Evolutionary conservation across 306 rosid genomes (phyloP).

Genomic region (Chamaecrista fasciculata): DNA sequence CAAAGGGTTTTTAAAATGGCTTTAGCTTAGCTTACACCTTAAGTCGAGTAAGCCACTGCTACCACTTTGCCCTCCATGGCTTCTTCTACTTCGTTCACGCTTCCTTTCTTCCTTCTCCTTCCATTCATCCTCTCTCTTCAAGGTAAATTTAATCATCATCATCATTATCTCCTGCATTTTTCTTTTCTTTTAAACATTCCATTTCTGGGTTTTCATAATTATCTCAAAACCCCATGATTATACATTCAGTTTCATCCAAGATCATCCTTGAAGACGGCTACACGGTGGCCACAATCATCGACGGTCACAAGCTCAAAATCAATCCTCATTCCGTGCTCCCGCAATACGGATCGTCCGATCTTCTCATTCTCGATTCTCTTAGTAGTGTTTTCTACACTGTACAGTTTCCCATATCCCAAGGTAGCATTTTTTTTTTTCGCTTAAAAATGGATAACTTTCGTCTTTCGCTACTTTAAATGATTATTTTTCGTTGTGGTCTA

Average conservation of each 20-base stretch:
- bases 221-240: neutral
- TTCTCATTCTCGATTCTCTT: conserved; percentile 51
- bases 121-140: conserved; percentile 24
- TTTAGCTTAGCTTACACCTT: neutral
- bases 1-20: too few relatives aligned
- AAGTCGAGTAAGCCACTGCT: neutral
- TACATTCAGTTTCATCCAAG: conserved; percentile 38
- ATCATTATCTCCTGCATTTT: neutral
- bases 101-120: conserved; percentile 33
- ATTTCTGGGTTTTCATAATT: neutral
- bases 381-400: conserved; percentile 52
- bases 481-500: neutral
- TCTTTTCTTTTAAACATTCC: neutral
- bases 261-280: conserved; percentile 61
- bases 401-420: conserved; percentile 47
- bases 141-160: conserved; percentile 24
- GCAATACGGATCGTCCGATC: conserved; percentile 51
- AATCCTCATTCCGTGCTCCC: conserved; percentile 42
- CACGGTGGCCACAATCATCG: conserved; percentile 54
- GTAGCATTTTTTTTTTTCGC: conserved; percentile 29
- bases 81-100: neutral
- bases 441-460: too few relatives aligned
- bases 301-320: conserved; percentile 57
- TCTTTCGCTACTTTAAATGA: neutral
- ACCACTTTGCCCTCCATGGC: conserved; percentile 16